Evolutionary conservation across 306 rosid species (phyloP), one percentile per base, ranked within the genome.

Genomic region (Medicago lupulina): DNA sequence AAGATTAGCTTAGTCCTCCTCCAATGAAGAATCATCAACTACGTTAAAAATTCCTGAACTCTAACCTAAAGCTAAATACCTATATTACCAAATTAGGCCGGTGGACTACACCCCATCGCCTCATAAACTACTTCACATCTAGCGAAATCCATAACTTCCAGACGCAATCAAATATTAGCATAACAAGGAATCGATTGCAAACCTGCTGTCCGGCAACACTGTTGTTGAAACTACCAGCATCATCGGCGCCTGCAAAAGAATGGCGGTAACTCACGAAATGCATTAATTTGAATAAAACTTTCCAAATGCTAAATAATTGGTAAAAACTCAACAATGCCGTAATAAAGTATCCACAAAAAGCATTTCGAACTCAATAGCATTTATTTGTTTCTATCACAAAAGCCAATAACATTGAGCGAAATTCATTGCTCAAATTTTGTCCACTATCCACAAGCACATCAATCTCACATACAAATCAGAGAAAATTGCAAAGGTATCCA

Each of bases 161-260:
- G n/a, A n/a, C n/a, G n/a, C n/a, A n/a, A n/a, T n/a, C n/a, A 73
- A 74, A 74, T 21, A 43, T 17, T 21, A 79, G 34, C 57, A 21
- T 14, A 80, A 40, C 50, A 81, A 46, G 62, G 50, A 74, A 74
- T 25, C 69, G 18, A 79, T 40, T 31, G 16, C 90, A 80, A 17
- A 94, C 97, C 97, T 95, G 97, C 80, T 92, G 93, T 50, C 76
- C 97, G 5, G 88, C 70, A 70, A 95, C 97, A 53, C 98, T 92
- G 54, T 87, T 92, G 82, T 95, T 92, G 85, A 90, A 95, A 88
- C 97, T 54, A 19, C 96, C 89, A 70, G 92, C 83, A 84, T 92
- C 97, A 8, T 92, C 96, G 5, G 80, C 61, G 46, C 85, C 98
- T 95, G 89, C 88, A 80, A 79, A 79, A 68, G 44, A 76, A 50